These are phyloP conservation scores for Picochlorum costavermella DNA, from an alignment of 139 green algal genomes.

Conservation along the genomic window DNA sequence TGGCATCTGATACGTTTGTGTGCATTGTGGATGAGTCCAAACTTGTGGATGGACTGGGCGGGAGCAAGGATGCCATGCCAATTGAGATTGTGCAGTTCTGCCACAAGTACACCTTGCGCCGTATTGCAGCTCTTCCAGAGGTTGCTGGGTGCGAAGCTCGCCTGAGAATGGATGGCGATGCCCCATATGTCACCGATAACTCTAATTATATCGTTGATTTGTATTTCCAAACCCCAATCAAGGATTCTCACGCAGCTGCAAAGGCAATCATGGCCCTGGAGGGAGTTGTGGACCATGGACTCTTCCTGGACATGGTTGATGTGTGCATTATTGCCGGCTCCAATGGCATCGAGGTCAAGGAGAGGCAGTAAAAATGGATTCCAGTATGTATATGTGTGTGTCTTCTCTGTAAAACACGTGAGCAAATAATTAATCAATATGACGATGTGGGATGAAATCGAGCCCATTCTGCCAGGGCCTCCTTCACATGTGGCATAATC, in stretches of 20 bases:
- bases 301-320: slow-evolving; percentile 95
- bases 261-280: slow-evolving; percentile 75
- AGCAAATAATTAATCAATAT: too few relatives aligned
- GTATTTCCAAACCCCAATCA: slow-evolving; percentile 77
- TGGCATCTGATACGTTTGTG: slow-evolving; percentile 86
- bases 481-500: slow-evolving; percentile 16
- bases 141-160: slow-evolving; percentile 76
- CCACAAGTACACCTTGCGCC: slow-evolving; percentile 76
- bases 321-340: slow-evolving; percentile 90
- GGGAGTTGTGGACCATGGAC: slow-evolving; percentile 96
- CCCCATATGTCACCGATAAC: slow-evolving; percentile 98
- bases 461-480: slow-evolving; percentile 14
- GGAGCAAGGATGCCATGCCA: slow-evolving; percentile 88
- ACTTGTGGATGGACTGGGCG: slow-evolving; percentile 77
- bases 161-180: slow-evolving; percentile 83
- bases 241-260: slow-evolving; percentile 43
- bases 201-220: slow-evolving; percentile 99
- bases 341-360: slow-evolving; percentile 76
- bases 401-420: too few relatives aligned
- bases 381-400: too few relatives aligned
- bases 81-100: slow-evolving; percentile 99
- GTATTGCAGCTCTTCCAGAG: slow-evolving; percentile 47
- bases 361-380: slow-evolving; percentile 21
- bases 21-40: slow-evolving; percentile 99
- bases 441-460: neutral